Conservation (phyloP, 495 filamentous ascomycete species). For the Beverwykella pulmonaria region DNA sequence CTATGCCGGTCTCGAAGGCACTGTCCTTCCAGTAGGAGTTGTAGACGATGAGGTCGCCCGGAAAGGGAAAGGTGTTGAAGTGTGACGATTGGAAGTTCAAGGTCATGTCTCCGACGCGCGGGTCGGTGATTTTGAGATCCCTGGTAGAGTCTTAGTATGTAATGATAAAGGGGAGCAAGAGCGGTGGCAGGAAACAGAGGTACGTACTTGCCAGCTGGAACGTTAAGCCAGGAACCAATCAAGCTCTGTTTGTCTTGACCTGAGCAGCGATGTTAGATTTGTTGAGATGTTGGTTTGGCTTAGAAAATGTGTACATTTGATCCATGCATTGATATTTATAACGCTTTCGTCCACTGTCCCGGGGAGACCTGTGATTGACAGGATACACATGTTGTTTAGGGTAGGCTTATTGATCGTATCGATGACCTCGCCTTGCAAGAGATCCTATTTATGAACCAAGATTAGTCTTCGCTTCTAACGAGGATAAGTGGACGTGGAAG, state of each 20-base stretch:
- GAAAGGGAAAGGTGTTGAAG: background rate
- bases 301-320: too few species aligned
- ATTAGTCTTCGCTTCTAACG: too few species aligned
- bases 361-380: background rate
- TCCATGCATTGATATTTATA: background rate
- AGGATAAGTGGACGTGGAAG: too few species aligned
- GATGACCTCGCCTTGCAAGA: background rate
- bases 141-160: background rate
- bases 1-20: background rate
- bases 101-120: background rate
- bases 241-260: background rate
- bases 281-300: background rate
- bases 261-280: background rate
- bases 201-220: background rate
- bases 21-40: background rate
- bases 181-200: background rate
- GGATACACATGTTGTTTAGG: background rate
- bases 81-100: background rate
- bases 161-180: background rate
- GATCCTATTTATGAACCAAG: too few species aligned
- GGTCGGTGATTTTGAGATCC: background rate
- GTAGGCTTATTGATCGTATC: background rate
- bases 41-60: slow-evolving; percentile 3
- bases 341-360: background rate
- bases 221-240: background rate